These are phyloP conservation scores for Fusarium virguliforme DNA, from an alignment of 2,329 filamentous ascomycete genomes.

Conservation along the genomic window DNA sequence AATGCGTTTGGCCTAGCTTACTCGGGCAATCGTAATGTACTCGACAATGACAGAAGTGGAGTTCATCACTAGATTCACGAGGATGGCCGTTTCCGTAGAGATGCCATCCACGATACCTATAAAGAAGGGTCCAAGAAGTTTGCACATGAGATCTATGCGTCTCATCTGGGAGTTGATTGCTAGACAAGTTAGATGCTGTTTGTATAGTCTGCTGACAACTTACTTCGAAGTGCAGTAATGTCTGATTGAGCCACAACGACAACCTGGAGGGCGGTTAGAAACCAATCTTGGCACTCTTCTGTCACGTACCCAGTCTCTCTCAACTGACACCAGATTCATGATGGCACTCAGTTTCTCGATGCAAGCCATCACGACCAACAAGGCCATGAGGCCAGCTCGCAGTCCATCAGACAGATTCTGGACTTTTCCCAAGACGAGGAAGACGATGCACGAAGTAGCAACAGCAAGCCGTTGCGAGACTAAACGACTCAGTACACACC, in stretches of 20 bases:
- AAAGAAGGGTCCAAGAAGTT: slow-evolving; percentile 70
- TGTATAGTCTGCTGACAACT: background rate
- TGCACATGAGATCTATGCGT: slow-evolving; percentile 74
- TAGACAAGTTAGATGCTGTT: slow-evolving; percentile 22
- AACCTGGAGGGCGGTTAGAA: slow-evolving; percentile 43
- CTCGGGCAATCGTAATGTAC: slow-evolving; percentile 65
- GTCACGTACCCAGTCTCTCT: slow-evolving; percentile 77
- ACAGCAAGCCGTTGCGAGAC: slow-evolving; percentile 62
- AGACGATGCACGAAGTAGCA: slow-evolving; percentile 63
- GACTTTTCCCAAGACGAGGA: slow-evolving; percentile 54
- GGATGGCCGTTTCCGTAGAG: slow-evolving; percentile 66
- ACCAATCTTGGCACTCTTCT: background rate
- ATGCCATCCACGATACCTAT: slow-evolving; percentile 67
- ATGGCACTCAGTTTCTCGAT: slow-evolving; percentile 78
- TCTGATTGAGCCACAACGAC: slow-evolving; percentile 50
- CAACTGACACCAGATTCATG: slow-evolving; percentile 78
- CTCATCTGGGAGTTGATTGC: slow-evolving; percentile 73
- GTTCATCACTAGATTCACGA: slow-evolving; percentile 67
- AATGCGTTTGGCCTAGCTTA: background rate
- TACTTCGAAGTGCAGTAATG: slow-evolving; percentile 40
- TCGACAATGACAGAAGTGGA: slow-evolving; percentile 65
- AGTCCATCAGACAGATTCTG: slow-evolving; percentile 19
- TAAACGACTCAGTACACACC: slow-evolving; percentile 32
- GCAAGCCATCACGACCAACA: slow-evolving; percentile 71
- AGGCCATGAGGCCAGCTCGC: slow-evolving; percentile 52